These are phyloP conservation scores for Didymella lethalis DNA, from an alignment of 2,329 filamentous ascomycete genomes.

Conservation along the genomic window DNA sequence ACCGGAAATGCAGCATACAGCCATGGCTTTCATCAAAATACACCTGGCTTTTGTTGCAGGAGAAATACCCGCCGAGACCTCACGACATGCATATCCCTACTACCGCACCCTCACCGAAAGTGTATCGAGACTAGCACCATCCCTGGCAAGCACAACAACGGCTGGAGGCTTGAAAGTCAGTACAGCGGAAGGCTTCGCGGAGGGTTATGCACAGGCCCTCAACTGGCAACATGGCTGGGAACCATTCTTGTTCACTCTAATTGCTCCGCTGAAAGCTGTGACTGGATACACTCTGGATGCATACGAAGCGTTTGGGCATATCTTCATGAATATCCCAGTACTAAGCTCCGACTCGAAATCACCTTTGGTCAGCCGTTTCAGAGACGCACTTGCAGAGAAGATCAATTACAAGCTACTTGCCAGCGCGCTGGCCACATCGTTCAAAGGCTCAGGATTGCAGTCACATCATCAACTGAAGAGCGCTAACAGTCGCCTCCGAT, in stretches of 20 bases:
- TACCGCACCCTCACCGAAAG: slow-evolving; percentile 43
- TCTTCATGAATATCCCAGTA: slow-evolving; percentile 54
- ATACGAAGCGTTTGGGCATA: slow-evolving; percentile 51
- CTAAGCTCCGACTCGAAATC: slow-evolving; percentile 42
- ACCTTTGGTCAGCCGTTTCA: slow-evolving; percentile 34
- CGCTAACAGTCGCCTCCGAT: slow-evolving; percentile 59
- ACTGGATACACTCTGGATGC: slow-evolving; percentile 48
- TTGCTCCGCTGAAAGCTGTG: slow-evolving; percentile 44
- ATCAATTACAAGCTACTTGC: slow-evolving; percentile 61
- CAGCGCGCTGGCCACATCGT: slow-evolving; percentile 41
- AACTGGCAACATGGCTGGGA: slow-evolving; percentile 20
- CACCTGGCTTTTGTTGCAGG: slow-evolving; percentile 43
- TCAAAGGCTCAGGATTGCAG: slow-evolving; percentile 39
- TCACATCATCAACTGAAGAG: slow-evolving; percentile 42
- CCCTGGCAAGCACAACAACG: slow-evolving; percentile 5
- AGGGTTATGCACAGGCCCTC: neutral
- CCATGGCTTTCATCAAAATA: slow-evolving; percentile 27
- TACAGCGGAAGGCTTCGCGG: neutral
- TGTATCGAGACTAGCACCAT: slow-evolving; percentile 26
- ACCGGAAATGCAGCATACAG: slow-evolving; percentile 22
- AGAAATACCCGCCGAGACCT: slow-evolving; percentile 46
- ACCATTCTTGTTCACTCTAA: slow-evolving; percentile 32
- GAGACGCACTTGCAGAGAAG: slow-evolving; percentile 53
- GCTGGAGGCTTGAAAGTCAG: neutral
- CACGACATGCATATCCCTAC: slow-evolving; percentile 42